These are phyloP conservation scores for Botrytis paeoniae DNA, from an alignment of 2,329 filamentous ascomycete species.

Conservation along the genomic window DNA sequence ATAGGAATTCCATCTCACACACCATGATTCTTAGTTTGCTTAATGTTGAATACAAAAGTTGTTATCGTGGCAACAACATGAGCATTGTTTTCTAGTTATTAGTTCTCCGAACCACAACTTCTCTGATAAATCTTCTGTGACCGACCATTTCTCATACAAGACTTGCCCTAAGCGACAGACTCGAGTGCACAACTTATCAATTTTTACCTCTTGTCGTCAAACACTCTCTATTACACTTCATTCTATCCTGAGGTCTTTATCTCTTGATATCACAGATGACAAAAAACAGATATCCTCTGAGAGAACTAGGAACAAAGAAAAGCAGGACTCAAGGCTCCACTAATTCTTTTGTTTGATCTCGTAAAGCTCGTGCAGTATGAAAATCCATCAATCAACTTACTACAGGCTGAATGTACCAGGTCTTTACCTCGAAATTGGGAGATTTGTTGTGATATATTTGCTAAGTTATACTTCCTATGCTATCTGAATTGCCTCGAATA, in stretches of 20 bases:
- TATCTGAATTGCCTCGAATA: rapidly evolving
- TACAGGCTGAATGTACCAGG: neutral
- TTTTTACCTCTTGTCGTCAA: no score
- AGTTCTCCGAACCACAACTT: no score
- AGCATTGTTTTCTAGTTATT: no score
- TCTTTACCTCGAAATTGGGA: neutral
- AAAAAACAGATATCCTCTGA: no score
- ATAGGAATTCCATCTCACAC: no score
- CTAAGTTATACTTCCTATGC: neutral
- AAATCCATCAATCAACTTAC: neutral
- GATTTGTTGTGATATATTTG: neutral
- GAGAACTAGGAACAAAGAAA: neutral
- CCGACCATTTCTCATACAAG: neutral
- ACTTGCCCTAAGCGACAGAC: neutral
- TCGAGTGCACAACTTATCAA: neutral
- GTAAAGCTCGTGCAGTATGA: no score
- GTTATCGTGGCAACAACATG: neutral
- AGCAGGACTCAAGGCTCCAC: rapidly evolving
- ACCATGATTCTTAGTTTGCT: neutral
- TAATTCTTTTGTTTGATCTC: neutral
- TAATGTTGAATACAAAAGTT: no score
- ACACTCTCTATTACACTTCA: no score
- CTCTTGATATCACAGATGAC: neutral
- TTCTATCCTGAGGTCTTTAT: neutral
- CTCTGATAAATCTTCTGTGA: neutral